Base-by-base conservation (phyloP, 345 rosid genomes). In the Passiflora organensis region DNA sequence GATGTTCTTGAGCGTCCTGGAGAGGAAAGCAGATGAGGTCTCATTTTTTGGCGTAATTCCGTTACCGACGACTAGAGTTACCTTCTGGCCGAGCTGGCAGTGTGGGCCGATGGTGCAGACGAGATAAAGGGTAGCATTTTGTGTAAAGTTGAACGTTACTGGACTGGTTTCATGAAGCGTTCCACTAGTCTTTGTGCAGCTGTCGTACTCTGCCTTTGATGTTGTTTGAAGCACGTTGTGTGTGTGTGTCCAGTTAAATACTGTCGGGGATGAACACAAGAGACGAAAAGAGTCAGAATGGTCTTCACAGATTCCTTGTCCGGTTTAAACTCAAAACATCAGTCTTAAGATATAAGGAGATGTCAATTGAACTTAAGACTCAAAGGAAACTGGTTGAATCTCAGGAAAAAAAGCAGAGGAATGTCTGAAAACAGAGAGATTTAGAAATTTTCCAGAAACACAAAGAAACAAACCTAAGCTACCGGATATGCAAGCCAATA, bases 51-150 rank as follows among this genome's bases (percentile, higher is more conserved):
- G 43, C n/a, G 12, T 14, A 2, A 39, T 34, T 58, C 45, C 63
- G 48, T 59, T 4, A 15, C 54, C 63, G 32, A 59, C 54, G 19
- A 13, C 23, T 17, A 59, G 22, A 1, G 32, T 20, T 2, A 59
- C n/a, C 44, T 59, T 59, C 21, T 59, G 63, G 11, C 63, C 63
- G 0, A 20, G 10, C 1, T 1, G 1, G n/a, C 63, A 59, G 43
- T 59, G 63, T 8, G 5, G 3, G 10, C 20, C 54, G 4, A 59
- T 0, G 0, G 63, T 13, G 18, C 63, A 59, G 11, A 59, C 34
- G 46, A 36, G 48, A 32, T 59, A 59, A 10, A 1, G 32, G 8
- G 63, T 59, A 1, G 21, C 54, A 21, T 59, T 22, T 22, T 5
- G 11, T 4, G 45, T 37, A 19, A 59, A 37, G 4, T 0, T 0